Evolutionary conservation across 129 eudicot species (phyloP), one percentile per base, ranked within the genome.

Genomic region (Mikania micrantha): DNA sequence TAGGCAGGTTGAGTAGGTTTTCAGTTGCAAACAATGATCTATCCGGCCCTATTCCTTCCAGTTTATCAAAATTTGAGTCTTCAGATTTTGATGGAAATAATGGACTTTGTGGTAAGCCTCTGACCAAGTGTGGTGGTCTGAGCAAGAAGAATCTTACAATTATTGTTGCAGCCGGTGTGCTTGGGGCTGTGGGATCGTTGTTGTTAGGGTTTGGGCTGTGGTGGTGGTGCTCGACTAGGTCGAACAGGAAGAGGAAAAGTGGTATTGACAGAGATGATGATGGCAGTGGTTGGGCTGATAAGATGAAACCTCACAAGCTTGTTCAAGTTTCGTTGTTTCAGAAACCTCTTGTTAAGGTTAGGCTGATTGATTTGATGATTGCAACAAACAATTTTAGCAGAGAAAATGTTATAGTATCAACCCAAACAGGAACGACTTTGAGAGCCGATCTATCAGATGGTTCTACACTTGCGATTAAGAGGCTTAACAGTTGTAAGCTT

Each of bases 261-360:
- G 89, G 85, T 17, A 44, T 84, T 57, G 89, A 90, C 9, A 77
- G 76, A 66, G 86, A 79, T 16, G 89, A 79, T 59, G 73, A 65
- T 66, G 79, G 73, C 17, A 82, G 82, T 52, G 71, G 81, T 45
- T 85, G 96, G 96, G 87, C 79, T 40, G 84, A 80, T 72, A 73
- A 64, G 63, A 66, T 88, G 78, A 79, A 87, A 34, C 79, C 78
- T 49, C 76, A 79, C 41, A 88, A 67, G 83, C 86, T 85, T 66
- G 82, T 80, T 53, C 95, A 88, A 34, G 95, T 88, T 62, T 78
- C 77, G 3, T 50, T 88, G 83, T 88, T 88, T 70, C 95, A 85
- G 60, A 82, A 85, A 58, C 91, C 91, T 2, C 80, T 85, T 35
- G 88, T 85, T 48, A 88, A 88, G 76, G 91, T 88, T 39, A 85